phyloP scores from a whole-genome alignment of 192 early-diverging fungal genomes.

The Spinellus fusiger region DNA sequence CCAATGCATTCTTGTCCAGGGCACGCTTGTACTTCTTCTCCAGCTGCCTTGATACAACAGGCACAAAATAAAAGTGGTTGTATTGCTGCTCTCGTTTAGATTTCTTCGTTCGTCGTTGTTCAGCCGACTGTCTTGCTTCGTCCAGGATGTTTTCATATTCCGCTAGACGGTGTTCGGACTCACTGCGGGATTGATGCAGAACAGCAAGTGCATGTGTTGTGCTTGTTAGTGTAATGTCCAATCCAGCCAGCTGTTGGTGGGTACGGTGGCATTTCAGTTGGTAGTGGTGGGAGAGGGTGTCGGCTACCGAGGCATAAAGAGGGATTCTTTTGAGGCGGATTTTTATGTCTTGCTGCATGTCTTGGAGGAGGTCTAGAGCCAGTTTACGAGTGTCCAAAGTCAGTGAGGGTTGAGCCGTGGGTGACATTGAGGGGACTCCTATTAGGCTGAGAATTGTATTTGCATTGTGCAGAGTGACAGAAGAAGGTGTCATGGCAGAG shows the following conservation, averaged over 20 bases:
- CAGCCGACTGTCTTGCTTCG: constrained; percentile 12
- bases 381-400: not conserved
- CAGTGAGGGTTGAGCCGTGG: not conserved
- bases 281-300: not conserved
- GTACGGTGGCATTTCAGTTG: not conserved
- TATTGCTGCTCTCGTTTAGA: constrained; percentile 21
- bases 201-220: not conserved
- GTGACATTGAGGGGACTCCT: not conserved
- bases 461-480: too few relatives aligned
- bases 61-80: constrained; percentile 19
- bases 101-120: constrained; percentile 14
- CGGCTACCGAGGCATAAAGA: not conserved
- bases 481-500: too few relatives aligned
- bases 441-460: not conserved
- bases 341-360: not conserved
- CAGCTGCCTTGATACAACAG: constrained; percentile 9
- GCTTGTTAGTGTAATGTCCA: not conserved
- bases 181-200: not conserved
- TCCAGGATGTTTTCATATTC: constrained; percentile 6
- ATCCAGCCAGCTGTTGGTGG: not conserved
- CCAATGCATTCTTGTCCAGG: constrained; percentile 18
- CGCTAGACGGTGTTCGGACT: not conserved
- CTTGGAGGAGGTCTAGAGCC: not conserved
- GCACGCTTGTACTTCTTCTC: constrained; percentile 25
- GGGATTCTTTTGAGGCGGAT: not conserved